Evolutionary conservation across 768 basidiomycete species (phyloP).

Genomic region (Panaeolus papilionaceus): DNA sequence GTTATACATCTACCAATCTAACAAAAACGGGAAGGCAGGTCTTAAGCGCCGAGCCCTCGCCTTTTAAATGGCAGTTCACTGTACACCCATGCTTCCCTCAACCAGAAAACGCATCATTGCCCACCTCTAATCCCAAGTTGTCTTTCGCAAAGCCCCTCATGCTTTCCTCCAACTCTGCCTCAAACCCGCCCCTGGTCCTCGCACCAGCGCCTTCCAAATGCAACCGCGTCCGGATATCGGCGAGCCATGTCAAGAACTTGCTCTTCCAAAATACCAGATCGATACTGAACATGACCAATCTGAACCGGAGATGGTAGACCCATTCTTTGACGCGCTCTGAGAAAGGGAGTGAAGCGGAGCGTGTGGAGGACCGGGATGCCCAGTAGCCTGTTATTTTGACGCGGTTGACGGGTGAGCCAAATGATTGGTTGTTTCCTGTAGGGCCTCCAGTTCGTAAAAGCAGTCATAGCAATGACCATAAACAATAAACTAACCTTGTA

Average conservation of each 20-base stretch:
- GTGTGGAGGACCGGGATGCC: conserved; percentile 72
- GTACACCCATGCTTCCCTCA: conserved; percentile 23
- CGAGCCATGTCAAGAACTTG: conserved; percentile 57
- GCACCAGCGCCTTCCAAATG: conserved; percentile 47
- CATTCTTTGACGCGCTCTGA: conserved; percentile 54
- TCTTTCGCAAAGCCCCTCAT: conserved; percentile 80
- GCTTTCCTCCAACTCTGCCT: conserved; percentile 81
- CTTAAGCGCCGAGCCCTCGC: background rate
- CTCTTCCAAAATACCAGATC: conserved; percentile 77
- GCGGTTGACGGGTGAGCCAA: conserved; percentile 88
- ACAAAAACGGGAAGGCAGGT: background rate
- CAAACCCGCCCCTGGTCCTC: conserved; percentile 63
- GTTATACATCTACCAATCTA: background rate
- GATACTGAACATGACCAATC: conserved; percentile 64
- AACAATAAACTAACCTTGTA: conserved; percentile 43
- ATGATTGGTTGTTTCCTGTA: conserved; percentile 77
- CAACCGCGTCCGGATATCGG: conserved; percentile 40
- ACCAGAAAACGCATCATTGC: conserved; percentile 59
- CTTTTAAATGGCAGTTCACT: background rate
- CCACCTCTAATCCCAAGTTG: conserved; percentile 80
- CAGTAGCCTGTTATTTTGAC: conserved; percentile 89
- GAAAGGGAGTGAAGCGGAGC: conserved; percentile 48
- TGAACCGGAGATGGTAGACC: conserved; percentile 67
- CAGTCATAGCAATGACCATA: background rate
- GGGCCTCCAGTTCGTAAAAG: background rate